phyloP scores from a whole-genome alignment of 495 filamentous ascomycete species.

The Penicillium argentinense region DNA sequence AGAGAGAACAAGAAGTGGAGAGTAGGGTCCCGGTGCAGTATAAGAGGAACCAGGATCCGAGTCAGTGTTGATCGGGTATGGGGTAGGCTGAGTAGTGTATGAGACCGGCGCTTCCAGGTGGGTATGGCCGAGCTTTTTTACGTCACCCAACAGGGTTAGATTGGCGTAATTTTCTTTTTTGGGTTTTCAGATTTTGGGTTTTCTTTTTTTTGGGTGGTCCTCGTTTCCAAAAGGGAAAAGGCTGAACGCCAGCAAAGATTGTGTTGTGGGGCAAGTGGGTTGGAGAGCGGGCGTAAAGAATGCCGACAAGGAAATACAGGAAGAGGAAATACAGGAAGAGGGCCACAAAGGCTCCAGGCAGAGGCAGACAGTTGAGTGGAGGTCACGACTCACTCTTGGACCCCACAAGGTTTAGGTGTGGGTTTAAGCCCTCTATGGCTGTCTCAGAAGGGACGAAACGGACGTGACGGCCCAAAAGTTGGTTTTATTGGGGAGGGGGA shows the following conservation, averaged over 20 bases:
- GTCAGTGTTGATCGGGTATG: conserved; percentile 26
- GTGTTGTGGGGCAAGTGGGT: conserved; percentile 25
- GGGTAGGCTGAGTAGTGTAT: conserved; percentile 25
- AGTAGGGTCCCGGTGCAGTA: conserved; percentile 18
- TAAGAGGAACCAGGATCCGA: conserved; percentile 27
- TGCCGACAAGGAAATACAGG: conserved; percentile 22
- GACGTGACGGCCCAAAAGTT: too few relatives aligned
- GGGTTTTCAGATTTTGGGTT: background rate
- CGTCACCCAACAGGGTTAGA: conserved; percentile 29
- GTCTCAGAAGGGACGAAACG: conserved; percentile 15
- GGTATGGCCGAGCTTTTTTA: conserved; percentile 31
- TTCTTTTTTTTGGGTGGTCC: conserved; percentile 8
- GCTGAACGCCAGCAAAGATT: conserved; percentile 25
- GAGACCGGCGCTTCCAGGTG: conserved; percentile 14
- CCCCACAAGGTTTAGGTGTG: conserved; percentile 25
- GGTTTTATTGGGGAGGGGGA: conserved; percentile 2
- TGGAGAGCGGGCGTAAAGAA: conserved; percentile 20
- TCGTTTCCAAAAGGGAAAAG: conserved; percentile 14
- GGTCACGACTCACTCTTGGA: conserved; percentile 16
- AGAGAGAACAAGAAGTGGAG: conserved; percentile 15
- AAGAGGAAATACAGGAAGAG: too few relatives aligned
- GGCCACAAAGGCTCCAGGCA: conserved; percentile 9
- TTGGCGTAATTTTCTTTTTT: conserved; percentile 12
- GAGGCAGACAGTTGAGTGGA: too few relatives aligned
- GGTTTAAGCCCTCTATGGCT: conserved; percentile 12